Base-by-base conservation (phyloP, 345 rosid genomes). In the Acer yangbiense region DNA sequence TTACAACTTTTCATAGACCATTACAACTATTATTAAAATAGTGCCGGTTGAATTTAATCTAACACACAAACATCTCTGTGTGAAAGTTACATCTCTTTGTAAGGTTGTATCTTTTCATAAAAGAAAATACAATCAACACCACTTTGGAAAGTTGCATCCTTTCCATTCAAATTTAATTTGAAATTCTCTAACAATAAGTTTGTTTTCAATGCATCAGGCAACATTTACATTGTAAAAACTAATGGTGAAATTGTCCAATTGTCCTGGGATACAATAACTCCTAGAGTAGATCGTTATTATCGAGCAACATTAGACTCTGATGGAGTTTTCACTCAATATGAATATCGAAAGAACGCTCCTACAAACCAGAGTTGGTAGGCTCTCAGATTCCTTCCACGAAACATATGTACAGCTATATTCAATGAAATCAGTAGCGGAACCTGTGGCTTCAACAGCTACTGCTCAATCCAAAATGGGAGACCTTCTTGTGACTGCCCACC, bases 381-480 rank as follows among this genome's bases (percentile, higher is more conserved):
- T 46, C 4, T 25, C n/a, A 27, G 11, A 57, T 0, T 13, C 27
- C 2, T 80, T 21, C 84, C 84, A 2, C 32, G 9, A 0, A 12
- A 78, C 20, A 83, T 75, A 3, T 83, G 86, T 65, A 5, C 3
- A 6, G 54, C 21, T 20, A 27, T 44, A 0, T 21, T 3, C 1
- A 2, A 11, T 43, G 17, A 63, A 0, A 16, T 43, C 0, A 80
- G 83, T 8, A 39, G 76, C 2, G 83, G 86, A 13, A n/a, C 76
- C 13, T 78, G 86, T 55, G 83, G 86, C 17, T 83, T 65, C 61
- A 83, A 83, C 63, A 80, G 80, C 75, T 65, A 70, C 71, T 80
- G 83, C 67, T 27, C 18, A n/a, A 17, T 68, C 12, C 18, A 44
- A 25, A 67, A 71, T 44, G 65, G 50, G 39, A 80, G 75, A 75